phyloP scores from a whole-genome alignment of 371 early-diverging fungal genomes.

The Parasitella parasitica region DNA sequence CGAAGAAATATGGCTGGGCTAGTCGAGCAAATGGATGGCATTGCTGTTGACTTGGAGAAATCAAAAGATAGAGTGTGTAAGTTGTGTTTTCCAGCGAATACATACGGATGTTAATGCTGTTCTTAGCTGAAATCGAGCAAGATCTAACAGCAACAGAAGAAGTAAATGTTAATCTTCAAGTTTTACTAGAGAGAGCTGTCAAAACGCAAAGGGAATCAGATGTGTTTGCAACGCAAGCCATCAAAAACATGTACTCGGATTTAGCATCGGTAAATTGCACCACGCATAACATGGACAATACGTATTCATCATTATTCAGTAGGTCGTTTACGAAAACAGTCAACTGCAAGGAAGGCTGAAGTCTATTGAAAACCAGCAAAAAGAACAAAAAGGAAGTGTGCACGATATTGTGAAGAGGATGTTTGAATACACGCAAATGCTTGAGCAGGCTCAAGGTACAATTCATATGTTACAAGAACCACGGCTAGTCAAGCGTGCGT shows the following conservation, averaged over 20 bases:
- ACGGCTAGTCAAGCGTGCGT: slow-evolving; percentile 9
- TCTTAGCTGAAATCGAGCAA: slow-evolving; percentile 61
- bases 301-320: not conserved
- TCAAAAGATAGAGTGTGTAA: slow-evolving; percentile 41
- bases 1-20: slow-evolving; percentile 56
- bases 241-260: slow-evolving; percentile 57
- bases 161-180: slow-evolving; percentile 59
- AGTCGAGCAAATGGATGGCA: slow-evolving; percentile 58
- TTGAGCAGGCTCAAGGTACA: slow-evolving; percentile 60
- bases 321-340: slow-evolving; percentile 55
- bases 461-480: slow-evolving; percentile 42
- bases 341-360: slow-evolving; percentile 47
- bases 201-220: slow-evolving; percentile 57
- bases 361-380: slow-evolving; percentile 49
- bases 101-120: too few species aligned
- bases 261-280: slow-evolving; percentile 47
- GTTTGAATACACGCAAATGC: slow-evolving; percentile 53
- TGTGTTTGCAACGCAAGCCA: slow-evolving; percentile 53
- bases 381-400: slow-evolving; percentile 52
- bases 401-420: slow-evolving; percentile 52
- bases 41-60: slow-evolving; percentile 50
- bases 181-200: slow-evolving; percentile 54
- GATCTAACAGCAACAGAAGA: slow-evolving; percentile 57
- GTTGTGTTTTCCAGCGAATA: not conserved
- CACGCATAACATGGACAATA: not conserved